These are phyloP conservation scores for Tinospora cordifolia DNA, from an alignment of 164 flowering plant species.

Conservation along the genomic window DNA sequence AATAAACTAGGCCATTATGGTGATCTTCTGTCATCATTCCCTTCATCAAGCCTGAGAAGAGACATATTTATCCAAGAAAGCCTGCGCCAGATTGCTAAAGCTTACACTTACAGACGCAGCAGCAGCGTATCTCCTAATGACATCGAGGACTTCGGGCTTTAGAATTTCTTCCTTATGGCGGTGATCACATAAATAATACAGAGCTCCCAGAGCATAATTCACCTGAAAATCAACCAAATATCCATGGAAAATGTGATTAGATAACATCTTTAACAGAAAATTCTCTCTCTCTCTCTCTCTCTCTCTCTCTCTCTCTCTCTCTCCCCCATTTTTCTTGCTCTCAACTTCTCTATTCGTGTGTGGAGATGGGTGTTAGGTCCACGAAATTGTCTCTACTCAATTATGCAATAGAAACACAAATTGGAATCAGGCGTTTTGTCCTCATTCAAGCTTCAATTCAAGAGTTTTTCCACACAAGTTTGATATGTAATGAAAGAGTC, in stretches of 20 bases:
- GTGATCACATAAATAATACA: constrained; percentile 59
- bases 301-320: no score
- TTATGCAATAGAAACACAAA: neutral
- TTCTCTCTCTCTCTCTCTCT: no score
- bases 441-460: no score
- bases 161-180: constrained; percentile 51
- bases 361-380: no score
- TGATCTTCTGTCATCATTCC: neutral
- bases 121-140: constrained; percentile 57
- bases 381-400: neutral
- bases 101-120: constrained; percentile 46
- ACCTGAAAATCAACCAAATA: constrained; percentile 35
- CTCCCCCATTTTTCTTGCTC: no score
- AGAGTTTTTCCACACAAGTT: no score
- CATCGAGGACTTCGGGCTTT: constrained; percentile 76
- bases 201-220: constrained; percentile 67
- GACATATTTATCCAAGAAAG: constrained; percentile 65
- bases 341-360: no score
- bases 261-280: neutral
- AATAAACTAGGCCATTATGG: neutral
- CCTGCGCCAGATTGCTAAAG: constrained; percentile 78
- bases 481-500: no score
- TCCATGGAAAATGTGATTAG: neutral
- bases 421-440: no score
- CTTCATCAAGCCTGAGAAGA: constrained; percentile 9